phyloP scores from a whole-genome alignment of 163 green algal genomes.

The Scenedesmus sp. region DNA sequence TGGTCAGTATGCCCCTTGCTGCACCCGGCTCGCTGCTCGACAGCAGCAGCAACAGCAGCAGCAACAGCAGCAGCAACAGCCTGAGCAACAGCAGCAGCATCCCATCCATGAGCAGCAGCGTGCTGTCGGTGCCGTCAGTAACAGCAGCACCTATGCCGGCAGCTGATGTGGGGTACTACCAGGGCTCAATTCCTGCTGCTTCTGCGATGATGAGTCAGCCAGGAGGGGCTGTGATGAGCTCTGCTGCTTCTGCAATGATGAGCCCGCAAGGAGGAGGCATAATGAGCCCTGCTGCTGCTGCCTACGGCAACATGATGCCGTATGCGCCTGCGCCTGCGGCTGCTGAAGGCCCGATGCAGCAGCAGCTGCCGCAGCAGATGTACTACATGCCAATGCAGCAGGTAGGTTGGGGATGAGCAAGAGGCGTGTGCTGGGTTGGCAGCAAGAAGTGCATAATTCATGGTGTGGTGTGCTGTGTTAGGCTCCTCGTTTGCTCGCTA shows the following conservation, averaged over 20 bases:
- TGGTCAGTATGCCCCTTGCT: background rate
- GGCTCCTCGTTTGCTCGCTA: too few species aligned
- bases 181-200: background rate
- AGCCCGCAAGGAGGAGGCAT: background rate
- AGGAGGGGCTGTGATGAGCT: background rate
- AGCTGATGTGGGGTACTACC: background rate
- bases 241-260: background rate
- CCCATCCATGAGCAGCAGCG: background rate
- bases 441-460: background rate
- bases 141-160: background rate
- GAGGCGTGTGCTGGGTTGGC: too few species aligned
- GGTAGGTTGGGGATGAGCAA: background rate
- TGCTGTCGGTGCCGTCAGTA: background rate
- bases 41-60: background rate
- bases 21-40: too few species aligned
- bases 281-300: background rate
- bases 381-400: conserved; percentile 12
- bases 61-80: conserved; percentile 1
- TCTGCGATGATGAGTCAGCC: background rate
- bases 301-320: too few species aligned
- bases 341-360: background rate
- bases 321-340: background rate
- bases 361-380: background rate
- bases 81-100: background rate
- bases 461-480: background rate